Conservation (phyloP, 305 asterid species). For the Caryopteris hybrid region DNA sequence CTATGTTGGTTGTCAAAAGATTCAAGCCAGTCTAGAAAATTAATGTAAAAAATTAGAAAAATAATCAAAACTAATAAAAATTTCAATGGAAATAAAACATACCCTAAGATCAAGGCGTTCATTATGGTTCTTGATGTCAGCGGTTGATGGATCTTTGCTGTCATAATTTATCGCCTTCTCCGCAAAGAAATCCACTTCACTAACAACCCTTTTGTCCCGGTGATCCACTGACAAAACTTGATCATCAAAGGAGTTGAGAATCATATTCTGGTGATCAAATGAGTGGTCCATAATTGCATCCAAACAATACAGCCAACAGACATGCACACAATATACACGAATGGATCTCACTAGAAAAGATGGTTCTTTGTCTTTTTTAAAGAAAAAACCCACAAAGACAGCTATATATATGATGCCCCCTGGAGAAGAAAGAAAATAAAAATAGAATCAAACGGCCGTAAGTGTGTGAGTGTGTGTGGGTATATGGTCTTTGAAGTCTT, state of each 20-base stretch:
- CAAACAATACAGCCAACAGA: too few species aligned
- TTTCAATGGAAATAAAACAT: neutral
- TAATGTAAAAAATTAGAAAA: neutral
- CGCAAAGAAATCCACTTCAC: conserved; percentile 46
- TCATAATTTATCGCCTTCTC: neutral
- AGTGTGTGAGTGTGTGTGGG: neutral
- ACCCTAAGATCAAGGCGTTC: conserved; percentile 21
- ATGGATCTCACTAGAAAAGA: too few species aligned
- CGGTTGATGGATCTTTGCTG: too few species aligned
- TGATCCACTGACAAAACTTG: neutral
- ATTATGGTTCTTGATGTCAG: neutral
- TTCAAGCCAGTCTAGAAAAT: conserved; percentile 32
- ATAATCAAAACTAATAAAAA: neutral
- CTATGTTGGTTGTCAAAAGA: conserved; percentile 22
- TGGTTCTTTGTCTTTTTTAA: too few species aligned
- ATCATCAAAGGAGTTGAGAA: conserved; percentile 35
- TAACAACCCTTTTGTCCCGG: conserved; percentile 17
- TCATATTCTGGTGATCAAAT: conserved; percentile 5
- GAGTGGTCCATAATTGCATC: conserved; percentile 7
- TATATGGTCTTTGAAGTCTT: conserved; percentile 4
- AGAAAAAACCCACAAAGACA: neutral
- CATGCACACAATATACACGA: neutral
- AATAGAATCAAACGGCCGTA: neutral
- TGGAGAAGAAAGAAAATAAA: neutral
- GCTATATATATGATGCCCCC: neutral